Conservation (phyloP, 306 rosid genomes). For the Sindora glabra region DNA sequence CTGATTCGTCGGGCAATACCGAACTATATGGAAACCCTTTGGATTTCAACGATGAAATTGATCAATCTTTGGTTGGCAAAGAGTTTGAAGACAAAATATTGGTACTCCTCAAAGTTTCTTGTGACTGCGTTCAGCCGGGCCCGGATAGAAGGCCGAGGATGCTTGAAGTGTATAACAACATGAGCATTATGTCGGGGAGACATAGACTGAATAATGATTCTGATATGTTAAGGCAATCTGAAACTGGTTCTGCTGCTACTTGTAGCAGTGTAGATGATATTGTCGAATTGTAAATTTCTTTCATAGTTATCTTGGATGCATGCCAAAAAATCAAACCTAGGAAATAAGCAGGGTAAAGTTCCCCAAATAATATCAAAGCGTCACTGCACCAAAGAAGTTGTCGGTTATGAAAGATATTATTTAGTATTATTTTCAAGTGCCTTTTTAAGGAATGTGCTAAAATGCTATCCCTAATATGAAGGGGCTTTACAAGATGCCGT, state of each 20-base stretch:
- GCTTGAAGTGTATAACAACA: conserved; percentile 7
- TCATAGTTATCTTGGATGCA: too few species aligned
- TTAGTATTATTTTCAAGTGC: too few species aligned
- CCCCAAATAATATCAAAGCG: too few species aligned
- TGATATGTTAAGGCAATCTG: background rate
- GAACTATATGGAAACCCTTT: background rate
- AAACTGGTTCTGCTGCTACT: background rate
- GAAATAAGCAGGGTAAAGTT: too few species aligned
- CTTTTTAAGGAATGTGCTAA: too few species aligned
- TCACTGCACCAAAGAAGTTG: too few species aligned
- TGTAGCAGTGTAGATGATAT: background rate
- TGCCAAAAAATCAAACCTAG: too few species aligned
- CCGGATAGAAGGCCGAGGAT: conserved; percentile 21
- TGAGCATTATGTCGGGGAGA: conserved; percentile 11
- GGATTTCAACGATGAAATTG: conserved; percentile 7
- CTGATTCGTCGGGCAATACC: conserved; percentile 1
- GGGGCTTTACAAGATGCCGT: too few species aligned
- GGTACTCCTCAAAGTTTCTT: conserved; percentile 10
- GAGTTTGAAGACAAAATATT: conserved; percentile 23
- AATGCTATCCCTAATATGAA: too few species aligned
- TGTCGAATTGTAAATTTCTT: too few species aligned
- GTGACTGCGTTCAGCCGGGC: conserved; percentile 20
- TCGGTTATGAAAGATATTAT: too few species aligned
- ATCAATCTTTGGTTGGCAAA: conserved; percentile 6
- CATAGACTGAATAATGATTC: background rate